These are phyloP conservation scores for Colletotrichum simmondsii DNA, from an alignment of 2,329 filamentous ascomycete genomes.

Conservation along the genomic window DNA sequence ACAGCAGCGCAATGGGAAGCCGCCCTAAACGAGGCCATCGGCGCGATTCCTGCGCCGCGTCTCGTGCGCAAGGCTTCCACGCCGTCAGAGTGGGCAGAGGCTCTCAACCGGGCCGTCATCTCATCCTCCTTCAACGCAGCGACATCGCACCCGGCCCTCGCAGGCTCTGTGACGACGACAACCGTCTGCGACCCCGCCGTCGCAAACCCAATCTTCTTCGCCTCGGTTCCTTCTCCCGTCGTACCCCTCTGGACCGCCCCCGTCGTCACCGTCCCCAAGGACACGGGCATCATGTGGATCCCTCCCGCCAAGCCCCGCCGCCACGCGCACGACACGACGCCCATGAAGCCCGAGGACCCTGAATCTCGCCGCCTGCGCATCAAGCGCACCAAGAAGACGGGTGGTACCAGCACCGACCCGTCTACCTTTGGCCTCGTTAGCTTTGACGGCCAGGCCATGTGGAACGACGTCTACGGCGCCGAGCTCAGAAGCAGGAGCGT, in stretches of 20 bases:
- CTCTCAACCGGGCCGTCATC: slow-evolving; percentile 28
- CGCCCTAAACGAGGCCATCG: slow-evolving; percentile 26
- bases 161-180: background rate
- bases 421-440: slow-evolving; percentile 24
- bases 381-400: slow-evolving; percentile 2
- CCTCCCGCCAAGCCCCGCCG: slow-evolving; percentile 1
- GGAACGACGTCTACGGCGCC: slow-evolving; percentile 24
- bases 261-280: background rate
- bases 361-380: slow-evolving; percentile 20
- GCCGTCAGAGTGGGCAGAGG: slow-evolving; percentile 29
- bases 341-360: slow-evolving; percentile 19
- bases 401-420: slow-evolving; percentile 8
- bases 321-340: slow-evolving; percentile 7
- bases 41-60: background rate
- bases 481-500: background rate
- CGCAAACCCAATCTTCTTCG: slow-evolving; percentile 9
- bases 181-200: background rate
- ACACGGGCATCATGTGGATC: slow-evolving; percentile 19
- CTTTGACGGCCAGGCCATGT: slow-evolving; percentile 25
- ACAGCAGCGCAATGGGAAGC: slow-evolving; percentile 33
- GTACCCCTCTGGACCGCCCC: slow-evolving; percentile 24
- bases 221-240: background rate
- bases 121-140: slow-evolving; percentile 2
- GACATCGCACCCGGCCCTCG: slow-evolving; percentile 24
- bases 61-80: slow-evolving; percentile 27